Base-by-base conservation (phyloP, 768 basidiomycete genomes). In the Lactarius quietus region DNA sequence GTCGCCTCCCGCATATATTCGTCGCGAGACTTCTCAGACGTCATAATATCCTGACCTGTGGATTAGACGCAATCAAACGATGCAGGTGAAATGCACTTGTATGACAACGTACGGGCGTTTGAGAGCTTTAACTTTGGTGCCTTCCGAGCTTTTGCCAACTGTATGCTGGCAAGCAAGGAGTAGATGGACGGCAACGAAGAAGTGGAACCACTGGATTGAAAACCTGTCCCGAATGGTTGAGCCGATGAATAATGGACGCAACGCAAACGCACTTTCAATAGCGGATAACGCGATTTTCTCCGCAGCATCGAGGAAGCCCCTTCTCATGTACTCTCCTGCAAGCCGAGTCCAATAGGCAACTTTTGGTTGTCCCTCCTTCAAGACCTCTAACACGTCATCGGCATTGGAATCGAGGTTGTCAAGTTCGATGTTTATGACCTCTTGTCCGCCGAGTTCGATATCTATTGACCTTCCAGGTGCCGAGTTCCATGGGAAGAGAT, bases 341-440 rank as follows among this genome's bases (percentile, higher is more conserved):
- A 95, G 81, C 67, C 85, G 86, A 1, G 90, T 86, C 92, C 92
- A 95, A 14, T 89, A 84, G 73, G 83, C 85, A 20, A 86, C 85
- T 65, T 79, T 85, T 61, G 88, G 91, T 62, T 87, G 84, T 0
- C 88, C 88, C 35, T 90, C 87, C 63, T 81, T 83, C 56, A 95
- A 74, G 4, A 95, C 75, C 70, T 89, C 86, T 57, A 90, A 77
- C 2, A 93, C 85, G 66, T 91, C 88, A 66, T 88, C 86, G 8
- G 88, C 86, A 71, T 85, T 87, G 5, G 86, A 86, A 75, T 92
- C 90, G 58, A 98, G 86, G 70, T 88, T 80, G 78, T 92, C 90
- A 43, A 98, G 83, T 79, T 96, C 92, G 65, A 98, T 88, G 26
- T 91, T 90, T 65, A 95, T 90, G 72, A 92, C 84, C 76, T 95